These are phyloP conservation scores for Arthroderma sp. DNA, from an alignment of 2,329 filamentous ascomycete genomes.

Conservation along the genomic window DNA sequence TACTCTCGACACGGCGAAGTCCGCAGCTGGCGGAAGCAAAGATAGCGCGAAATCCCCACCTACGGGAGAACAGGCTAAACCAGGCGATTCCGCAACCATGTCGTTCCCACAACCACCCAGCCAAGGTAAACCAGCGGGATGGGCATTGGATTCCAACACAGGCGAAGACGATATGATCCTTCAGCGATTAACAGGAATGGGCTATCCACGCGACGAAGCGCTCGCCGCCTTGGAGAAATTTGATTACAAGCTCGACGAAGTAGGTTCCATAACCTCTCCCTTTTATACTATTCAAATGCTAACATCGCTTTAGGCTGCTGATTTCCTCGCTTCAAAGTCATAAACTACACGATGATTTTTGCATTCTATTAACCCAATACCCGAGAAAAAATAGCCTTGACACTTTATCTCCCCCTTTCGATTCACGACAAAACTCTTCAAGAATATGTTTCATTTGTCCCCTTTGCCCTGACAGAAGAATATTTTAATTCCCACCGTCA, in stretches of 20 bases:
- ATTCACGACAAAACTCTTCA: neutral
- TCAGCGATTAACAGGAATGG: slow-evolving; percentile 82
- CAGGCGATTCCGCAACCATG: slow-evolving; percentile 7
- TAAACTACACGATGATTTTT: slow-evolving; percentile 14
- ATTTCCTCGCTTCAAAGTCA: slow-evolving; percentile 32
- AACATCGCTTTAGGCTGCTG: slow-evolving; percentile 24
- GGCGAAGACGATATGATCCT: slow-evolving; percentile 85
- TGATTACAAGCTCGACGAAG: slow-evolving; percentile 92
- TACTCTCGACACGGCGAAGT: slow-evolving; percentile 51
- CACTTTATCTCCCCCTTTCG: neutral
- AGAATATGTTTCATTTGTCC: neutral
- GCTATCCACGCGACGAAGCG: slow-evolving; percentile 62
- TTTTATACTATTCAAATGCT: neutral
- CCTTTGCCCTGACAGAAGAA: neutral
- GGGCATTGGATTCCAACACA: slow-evolving; percentile 59
- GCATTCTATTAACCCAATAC: neutral
- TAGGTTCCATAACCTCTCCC: slow-evolving; percentile 36
- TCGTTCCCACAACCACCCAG: slow-evolving; percentile 17
- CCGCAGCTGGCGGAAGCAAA: slow-evolving; percentile 16
- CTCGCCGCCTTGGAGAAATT: slow-evolving; percentile 79
- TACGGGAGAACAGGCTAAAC: slow-evolving; percentile 1
- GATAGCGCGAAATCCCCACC: slow-evolving; percentile 16
- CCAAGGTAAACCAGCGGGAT: slow-evolving; percentile 39
- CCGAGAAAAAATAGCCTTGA: neutral
- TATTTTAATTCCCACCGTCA: neutral